Conservation (phyloP, 306 rosid species). For the Vigna radiata region DNA sequence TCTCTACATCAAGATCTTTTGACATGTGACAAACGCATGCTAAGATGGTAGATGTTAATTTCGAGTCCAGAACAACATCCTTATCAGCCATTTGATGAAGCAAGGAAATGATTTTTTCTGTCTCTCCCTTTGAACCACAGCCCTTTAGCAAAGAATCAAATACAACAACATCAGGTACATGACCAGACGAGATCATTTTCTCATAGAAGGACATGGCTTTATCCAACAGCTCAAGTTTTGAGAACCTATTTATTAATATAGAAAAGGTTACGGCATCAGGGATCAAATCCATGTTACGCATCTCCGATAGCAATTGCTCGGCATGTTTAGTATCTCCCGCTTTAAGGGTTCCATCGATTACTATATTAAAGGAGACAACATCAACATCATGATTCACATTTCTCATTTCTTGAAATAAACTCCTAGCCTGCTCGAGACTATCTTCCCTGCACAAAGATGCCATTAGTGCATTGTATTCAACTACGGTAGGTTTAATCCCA, state of each 20-base stretch:
- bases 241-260: conserved; percentile 60
- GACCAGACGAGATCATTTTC: conserved; percentile 69
- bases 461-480: conserved; percentile 69
- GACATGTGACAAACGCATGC: conserved; percentile 62
- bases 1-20: conserved; percentile 53
- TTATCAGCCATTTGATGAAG: conserved; percentile 73
- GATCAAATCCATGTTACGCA: conserved; percentile 60
- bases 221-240: conserved; percentile 68
- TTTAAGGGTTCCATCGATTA: conserved; percentile 70
- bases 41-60: conserved; percentile 69
- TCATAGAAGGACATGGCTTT: conserved; percentile 67
- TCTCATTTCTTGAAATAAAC: conserved; percentile 69
- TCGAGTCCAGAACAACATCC: conserved; percentile 68
- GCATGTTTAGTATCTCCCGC: conserved; percentile 71
- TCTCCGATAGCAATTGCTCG: conserved; percentile 59
- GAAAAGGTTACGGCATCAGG: conserved; percentile 73
- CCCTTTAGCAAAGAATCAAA: conserved; percentile 80
- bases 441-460: conserved; percentile 72
- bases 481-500: conserved; percentile 61
- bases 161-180: conserved; percentile 58
- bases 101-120: conserved; percentile 59
- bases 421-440: conserved; percentile 77
- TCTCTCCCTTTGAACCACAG: conserved; percentile 57
- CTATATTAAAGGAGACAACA: conserved; percentile 67
- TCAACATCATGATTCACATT: conserved; percentile 55